A percentile compares a stretch with the other conserved stretches of the same genome.
phyloP scores from a whole-genome alignment of 2,329 filamentous ascomycete genomes.

The Anisogramma anomala region DNA sequence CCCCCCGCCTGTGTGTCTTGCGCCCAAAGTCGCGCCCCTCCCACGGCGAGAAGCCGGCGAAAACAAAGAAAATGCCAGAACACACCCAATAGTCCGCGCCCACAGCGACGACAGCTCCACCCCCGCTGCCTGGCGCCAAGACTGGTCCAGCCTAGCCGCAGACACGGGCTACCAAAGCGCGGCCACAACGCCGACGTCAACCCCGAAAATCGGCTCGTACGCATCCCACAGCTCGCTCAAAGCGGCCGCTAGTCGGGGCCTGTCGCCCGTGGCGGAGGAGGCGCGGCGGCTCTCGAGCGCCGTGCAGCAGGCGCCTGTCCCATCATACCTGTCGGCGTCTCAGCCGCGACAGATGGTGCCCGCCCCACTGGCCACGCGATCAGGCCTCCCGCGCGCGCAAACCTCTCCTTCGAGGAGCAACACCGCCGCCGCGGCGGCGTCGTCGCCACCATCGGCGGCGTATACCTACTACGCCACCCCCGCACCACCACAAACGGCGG shows the following conservation, averaged over 20 bases:
- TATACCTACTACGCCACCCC: not conserved
- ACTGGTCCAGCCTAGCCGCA: slow-evolving; percentile 3
- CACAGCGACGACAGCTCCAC: not conserved
- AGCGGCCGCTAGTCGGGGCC: not conserved
- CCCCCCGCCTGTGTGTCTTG: slow-evolving; percentile 10
- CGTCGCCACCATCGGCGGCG: not conserved
- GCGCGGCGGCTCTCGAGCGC: not conserved
- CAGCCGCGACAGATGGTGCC: not conserved
- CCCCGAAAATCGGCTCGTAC: not conserved
- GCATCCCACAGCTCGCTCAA: not conserved
- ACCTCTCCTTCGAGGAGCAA: not conserved
- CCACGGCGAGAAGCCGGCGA: not conserved
- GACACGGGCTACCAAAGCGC: slow-evolving; percentile 6
- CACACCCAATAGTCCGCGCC: too few species aligned
- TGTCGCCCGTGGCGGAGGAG: slow-evolving; percentile 1
- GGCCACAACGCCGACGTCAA: slow-evolving; percentile 2
- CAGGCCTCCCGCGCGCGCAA: not conserved
- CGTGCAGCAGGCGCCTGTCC: not conserved
- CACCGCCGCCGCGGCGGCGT: not conserved
- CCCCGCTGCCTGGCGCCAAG: not conserved
- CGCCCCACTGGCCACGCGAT: not conserved
- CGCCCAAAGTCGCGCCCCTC: slow-evolving; percentile 4
- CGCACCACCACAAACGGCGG: not conserved
- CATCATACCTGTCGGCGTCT: not conserved
- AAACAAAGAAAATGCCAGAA: not conserved